Evolutionary conservation across 179 eudicot species (phyloP).

Genomic region (Beta corolliflora): DNA sequence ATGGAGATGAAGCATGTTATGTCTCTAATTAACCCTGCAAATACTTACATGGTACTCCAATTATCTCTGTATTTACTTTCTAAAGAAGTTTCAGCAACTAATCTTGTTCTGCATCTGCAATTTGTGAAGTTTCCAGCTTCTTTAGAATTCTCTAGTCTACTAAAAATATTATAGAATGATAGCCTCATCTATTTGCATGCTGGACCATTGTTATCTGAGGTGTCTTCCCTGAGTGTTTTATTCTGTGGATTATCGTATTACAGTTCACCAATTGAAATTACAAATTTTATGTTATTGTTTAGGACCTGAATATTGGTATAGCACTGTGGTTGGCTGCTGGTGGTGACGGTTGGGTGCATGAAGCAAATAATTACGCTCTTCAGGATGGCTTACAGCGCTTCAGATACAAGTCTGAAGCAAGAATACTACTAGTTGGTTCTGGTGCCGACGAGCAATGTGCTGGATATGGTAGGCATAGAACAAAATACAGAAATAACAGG

Average conservation of each 20-base stretch:
- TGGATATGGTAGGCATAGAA: constrained; percentile 95
- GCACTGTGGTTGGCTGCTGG: constrained; percentile 97
- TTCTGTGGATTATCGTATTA: background rate
- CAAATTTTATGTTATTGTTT: constrained; percentile 14
- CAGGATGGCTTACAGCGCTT: constrained; percentile 34
- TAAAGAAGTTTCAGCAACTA: background rate
- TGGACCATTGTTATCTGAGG: background rate
- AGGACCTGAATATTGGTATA: constrained; percentile 95
- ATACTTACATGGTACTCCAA: constrained; percentile 78
- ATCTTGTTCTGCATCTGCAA: constrained; percentile 3
- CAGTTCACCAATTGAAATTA: constrained; percentile 9
- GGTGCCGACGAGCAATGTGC: constrained; percentile 99
- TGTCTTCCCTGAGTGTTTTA: background rate
- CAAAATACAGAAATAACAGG: constrained; percentile 87
- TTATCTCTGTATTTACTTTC: background rate
- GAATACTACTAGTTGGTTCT: constrained; percentile 92
- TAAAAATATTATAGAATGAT: background rate
- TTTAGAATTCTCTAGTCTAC: background rate
- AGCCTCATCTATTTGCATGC: background rate
- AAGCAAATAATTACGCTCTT: constrained; percentile 26
- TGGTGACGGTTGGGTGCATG: constrained; percentile 81
- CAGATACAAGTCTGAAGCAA: constrained; percentile 73
- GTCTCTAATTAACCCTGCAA: constrained; percentile 82
- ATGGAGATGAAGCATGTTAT: constrained; percentile 81
- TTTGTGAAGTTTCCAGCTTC: background rate